These are phyloP conservation scores for Oryza meridionalis DNA, from an alignment of 176 grass and related monocot genomes.

Conservation along the genomic window DNA sequence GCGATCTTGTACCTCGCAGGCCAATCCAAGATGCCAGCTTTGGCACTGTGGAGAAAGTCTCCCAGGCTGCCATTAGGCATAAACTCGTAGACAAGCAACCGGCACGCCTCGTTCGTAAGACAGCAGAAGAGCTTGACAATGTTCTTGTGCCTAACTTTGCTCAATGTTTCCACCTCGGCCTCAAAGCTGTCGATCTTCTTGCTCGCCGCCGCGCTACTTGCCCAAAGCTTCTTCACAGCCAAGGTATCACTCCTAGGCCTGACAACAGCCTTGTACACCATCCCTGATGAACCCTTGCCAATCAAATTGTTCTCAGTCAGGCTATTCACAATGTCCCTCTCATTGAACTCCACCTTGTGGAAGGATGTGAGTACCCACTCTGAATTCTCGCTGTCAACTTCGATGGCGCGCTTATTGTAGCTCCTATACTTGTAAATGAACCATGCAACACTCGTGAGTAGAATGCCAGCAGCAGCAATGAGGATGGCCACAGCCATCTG, in stretches of 20 bases:
- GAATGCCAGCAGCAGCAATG: background rate
- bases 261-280: conserved; percentile 62
- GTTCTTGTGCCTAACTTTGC: conserved; percentile 81
- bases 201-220: background rate
- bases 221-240: conserved; percentile 75
- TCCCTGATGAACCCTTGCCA: conserved; percentile 55
- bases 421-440: conserved; percentile 44
- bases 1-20: conserved; percentile 65
- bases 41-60: conserved; percentile 63
- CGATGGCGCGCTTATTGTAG: background rate
- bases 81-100: conserved; percentile 87
- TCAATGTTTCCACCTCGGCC: conserved; percentile 60
- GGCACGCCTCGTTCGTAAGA: conserved; percentile 36
- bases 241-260: conserved; percentile 46
- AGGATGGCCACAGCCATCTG: conserved; percentile 10
- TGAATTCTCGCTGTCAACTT: conserved; percentile 10
- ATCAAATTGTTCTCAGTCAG: conserved; percentile 66
- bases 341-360: conserved; percentile 62
- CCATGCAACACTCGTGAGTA: conserved; percentile 38
- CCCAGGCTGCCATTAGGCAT: conserved; percentile 97
- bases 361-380: conserved; percentile 67
- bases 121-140: conserved; percentile 86
- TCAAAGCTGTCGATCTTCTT: conserved; percentile 46
- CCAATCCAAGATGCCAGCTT: conserved; percentile 61
- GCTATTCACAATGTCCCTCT: conserved; percentile 56